Evolutionary conservation across 148 eudicot species (phyloP).

Genomic region (Salicornia ramosissima): DNA sequence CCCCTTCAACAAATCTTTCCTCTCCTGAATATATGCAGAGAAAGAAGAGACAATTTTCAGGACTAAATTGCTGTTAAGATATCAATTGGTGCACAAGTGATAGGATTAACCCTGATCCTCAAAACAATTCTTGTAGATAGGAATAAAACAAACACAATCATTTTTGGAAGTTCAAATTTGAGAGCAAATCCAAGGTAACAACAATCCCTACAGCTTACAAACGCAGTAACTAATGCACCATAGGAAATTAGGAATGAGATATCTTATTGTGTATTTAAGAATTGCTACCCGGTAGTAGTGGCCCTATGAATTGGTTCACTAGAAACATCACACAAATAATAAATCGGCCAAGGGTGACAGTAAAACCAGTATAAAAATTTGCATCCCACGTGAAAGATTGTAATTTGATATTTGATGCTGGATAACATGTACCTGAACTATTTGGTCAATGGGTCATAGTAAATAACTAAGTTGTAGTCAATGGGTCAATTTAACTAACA

Average conservation of each 20-base stretch:
- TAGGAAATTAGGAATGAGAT: too few species aligned
- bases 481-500: background rate
- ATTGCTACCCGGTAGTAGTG: too few species aligned
- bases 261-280: too few species aligned
- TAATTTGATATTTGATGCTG: background rate
- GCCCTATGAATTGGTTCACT: too few species aligned
- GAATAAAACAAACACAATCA: background rate
- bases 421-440: background rate
- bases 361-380: background rate
- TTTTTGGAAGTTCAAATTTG: background rate
- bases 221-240: background rate
- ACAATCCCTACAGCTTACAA: background rate
- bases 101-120: background rate
- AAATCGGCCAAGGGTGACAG: too few species aligned
- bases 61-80: background rate
- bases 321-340: too few species aligned
- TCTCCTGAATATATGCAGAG: constrained; percentile 45
- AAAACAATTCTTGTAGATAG: background rate
- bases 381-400: background rate
- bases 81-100: background rate
- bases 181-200: too few species aligned
- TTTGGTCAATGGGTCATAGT: background rate
- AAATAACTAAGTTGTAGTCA: background rate
- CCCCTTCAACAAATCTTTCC: constrained; percentile 85
- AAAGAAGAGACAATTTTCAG: background rate